Evolutionary conservation across 2,329 filamentous ascomycete genomes (phyloP).

Genomic region (Talaromyces amestolkiae): DNA sequence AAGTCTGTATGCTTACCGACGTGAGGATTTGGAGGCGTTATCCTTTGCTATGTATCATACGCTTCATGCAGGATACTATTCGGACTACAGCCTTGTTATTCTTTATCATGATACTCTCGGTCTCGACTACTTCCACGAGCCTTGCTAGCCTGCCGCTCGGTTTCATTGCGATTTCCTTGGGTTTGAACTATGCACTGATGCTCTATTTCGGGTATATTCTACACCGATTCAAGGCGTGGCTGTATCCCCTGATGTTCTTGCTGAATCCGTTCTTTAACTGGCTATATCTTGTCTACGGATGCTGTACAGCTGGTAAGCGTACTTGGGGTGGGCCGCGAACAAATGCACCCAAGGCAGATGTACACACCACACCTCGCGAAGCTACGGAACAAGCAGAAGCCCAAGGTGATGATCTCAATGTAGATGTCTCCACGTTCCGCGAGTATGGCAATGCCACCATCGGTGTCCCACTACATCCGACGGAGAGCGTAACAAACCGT

Average conservation of each 20-base stretch:
- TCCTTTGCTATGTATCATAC: conserved; percentile 77
- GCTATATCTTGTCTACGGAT: conserved; percentile 96
- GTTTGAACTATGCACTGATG: conserved; percentile 93
- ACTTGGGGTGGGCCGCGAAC: conserved; percentile 95
- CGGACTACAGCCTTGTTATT: conserved; percentile 90
- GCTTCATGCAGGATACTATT: conserved; percentile 95
- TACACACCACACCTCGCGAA: conserved; percentile 71
- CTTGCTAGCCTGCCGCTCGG: conserved; percentile 79
- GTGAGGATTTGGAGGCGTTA: conserved; percentile 88
- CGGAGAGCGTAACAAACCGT: conserved; percentile 67
- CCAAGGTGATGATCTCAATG: conserved; percentile 81
- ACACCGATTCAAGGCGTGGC: conserved; percentile 85
- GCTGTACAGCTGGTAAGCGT: conserved; percentile 88
- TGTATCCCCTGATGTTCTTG: conserved; percentile 94
- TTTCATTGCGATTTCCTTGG: conserved; percentile 88
- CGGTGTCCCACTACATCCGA: conserved; percentile 65
- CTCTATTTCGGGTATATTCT: conserved; percentile 89
- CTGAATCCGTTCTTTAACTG: conserved; percentile 97
- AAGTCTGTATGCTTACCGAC: conserved; percentile 97
- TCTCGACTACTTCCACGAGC: conserved; percentile 78
- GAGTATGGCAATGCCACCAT: conserved; percentile 42
- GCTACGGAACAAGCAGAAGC: conserved; percentile 79
- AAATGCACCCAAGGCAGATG: conserved; percentile 78
- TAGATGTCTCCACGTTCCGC: conserved; percentile 81
- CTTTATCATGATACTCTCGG: conserved; percentile 85